Conservation (phyloP, 495 filamentous ascomycete genomes). For the Aspergillus affinis region DNA sequence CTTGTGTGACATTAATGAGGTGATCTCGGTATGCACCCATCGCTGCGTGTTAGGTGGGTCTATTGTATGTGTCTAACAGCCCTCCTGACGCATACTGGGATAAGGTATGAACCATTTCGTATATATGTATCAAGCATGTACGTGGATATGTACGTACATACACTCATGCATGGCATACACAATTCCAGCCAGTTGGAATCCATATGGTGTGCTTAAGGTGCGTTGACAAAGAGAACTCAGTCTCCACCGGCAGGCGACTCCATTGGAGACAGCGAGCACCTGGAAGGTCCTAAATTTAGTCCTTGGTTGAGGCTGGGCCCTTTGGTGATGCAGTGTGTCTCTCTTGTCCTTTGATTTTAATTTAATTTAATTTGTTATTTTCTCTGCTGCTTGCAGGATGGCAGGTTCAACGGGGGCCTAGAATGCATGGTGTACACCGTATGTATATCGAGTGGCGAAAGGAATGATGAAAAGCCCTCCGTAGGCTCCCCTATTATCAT, state of each 20-base stretch:
- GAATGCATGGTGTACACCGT: background rate
- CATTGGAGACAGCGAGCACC: background rate
- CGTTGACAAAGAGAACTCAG: background rate
- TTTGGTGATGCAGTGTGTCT: background rate
- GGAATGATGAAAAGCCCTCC: background rate
- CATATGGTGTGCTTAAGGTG: background rate
- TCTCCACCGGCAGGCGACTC: background rate
- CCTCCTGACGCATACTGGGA: background rate
- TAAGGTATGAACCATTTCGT: slow-evolving; percentile 3
- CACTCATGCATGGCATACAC: slow-evolving; percentile 5
- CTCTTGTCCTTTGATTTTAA: background rate
- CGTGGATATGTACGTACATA: background rate
- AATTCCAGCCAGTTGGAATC: slow-evolving; percentile 6
- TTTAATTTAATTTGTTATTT: background rate
- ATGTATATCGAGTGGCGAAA: background rate
- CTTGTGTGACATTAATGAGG: slow-evolving; percentile 1
- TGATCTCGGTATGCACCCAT: background rate
- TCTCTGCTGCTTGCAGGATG: background rate
- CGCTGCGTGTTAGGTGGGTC: background rate
- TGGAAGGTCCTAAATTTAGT: background rate
- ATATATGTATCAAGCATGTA: slow-evolving; percentile 1
- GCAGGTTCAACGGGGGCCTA: background rate
- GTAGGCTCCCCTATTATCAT: background rate
- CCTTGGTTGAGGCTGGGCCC: background rate
- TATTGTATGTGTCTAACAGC: background rate